phyloP scores from a whole-genome alignment of 305 asterid genomes.

The Fraxinus albicans region DNA sequence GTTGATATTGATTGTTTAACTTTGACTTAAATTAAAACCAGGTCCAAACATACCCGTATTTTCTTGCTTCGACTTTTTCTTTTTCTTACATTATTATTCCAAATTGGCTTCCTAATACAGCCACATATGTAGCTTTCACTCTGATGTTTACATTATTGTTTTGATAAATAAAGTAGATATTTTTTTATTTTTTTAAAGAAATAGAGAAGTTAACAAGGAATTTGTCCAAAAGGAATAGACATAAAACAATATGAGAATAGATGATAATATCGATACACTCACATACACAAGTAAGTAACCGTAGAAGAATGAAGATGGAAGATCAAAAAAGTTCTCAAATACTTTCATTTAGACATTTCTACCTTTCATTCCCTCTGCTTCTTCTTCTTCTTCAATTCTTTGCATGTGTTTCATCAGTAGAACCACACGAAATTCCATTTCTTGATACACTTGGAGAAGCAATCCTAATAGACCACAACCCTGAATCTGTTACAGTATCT shows the following conservation, averaged over 20 bases:
- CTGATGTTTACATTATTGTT: not conserved
- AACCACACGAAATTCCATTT: constrained; percentile 23
- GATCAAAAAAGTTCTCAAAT: not conserved
- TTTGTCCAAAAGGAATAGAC: not conserved
- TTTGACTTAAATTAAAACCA: too few species aligned
- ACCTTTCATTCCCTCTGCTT: not conserved
- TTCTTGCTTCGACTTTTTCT: not conserved
- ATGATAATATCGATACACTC: not conserved
- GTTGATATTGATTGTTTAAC: too few species aligned
- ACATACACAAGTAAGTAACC: not conserved
- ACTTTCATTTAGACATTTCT: not conserved
- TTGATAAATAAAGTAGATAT: not conserved
- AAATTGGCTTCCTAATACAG: not conserved
- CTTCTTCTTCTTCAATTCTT: constrained; percentile 1
- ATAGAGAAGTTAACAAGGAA: not conserved
- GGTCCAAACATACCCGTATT: too few species aligned
- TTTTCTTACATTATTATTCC: not conserved
- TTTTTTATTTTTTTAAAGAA: too few species aligned
- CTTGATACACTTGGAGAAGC: constrained; percentile 21
- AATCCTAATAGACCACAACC: not conserved
- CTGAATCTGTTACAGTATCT: not conserved
- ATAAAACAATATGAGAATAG: too few species aligned
- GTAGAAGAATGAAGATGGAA: not conserved
- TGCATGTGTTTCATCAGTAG: constrained; percentile 3
- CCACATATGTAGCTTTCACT: not conserved